A percentile compares a stretch with the other conserved stretches of the same genome.
Evolutionary conservation across 2,329 filamentous ascomycete species (phyloP).

Genomic region (Penicillium hesseltinei): DNA sequence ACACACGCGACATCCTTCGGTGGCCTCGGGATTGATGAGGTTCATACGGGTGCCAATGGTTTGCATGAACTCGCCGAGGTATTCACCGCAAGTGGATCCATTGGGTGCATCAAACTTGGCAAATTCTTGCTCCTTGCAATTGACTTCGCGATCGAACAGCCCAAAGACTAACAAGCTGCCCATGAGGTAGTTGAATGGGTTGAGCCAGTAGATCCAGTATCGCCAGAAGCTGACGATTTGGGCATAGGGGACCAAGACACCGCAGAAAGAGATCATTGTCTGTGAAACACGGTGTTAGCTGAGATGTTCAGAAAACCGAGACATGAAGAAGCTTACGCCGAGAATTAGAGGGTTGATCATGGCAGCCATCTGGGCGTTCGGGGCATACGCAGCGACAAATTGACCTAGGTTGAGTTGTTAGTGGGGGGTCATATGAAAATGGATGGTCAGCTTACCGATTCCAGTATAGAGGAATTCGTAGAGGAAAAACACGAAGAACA

Average conservation of each 20-base stretch:
- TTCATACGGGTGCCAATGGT: conserved; percentile 50
- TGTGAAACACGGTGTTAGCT: neutral
- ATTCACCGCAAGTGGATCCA: conserved; percentile 56
- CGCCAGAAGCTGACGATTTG: conserved; percentile 34
- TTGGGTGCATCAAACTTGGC: conserved; percentile 34
- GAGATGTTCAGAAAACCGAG: neutral
- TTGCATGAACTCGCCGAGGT: conserved; percentile 54
- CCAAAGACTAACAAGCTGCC: conserved; percentile 30
- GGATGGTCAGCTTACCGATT: conserved; percentile 50
- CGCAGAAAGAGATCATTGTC: conserved; percentile 32
- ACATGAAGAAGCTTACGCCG: conserved; percentile 15
- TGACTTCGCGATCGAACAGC: conserved; percentile 23
- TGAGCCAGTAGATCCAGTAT: conserved; percentile 35
- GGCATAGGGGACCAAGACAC: conserved; percentile 30
- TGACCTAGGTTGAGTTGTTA: conserved; percentile 46
- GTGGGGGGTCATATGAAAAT: neutral
- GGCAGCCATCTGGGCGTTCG: conserved; percentile 64
- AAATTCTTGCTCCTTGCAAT: conserved; percentile 27
- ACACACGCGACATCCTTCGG: conserved; percentile 58
- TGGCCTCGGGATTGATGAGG: conserved; percentile 60
- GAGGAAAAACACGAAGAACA: conserved; percentile 70
- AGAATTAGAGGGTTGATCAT: conserved; percentile 75
- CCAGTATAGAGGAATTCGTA: conserved; percentile 69
- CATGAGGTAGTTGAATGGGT: conserved; percentile 35
- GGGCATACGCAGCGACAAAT: conserved; percentile 75